Conservation (phyloP, 2,329 filamentous ascomycete species). For the Helotiales sp. region DNA sequence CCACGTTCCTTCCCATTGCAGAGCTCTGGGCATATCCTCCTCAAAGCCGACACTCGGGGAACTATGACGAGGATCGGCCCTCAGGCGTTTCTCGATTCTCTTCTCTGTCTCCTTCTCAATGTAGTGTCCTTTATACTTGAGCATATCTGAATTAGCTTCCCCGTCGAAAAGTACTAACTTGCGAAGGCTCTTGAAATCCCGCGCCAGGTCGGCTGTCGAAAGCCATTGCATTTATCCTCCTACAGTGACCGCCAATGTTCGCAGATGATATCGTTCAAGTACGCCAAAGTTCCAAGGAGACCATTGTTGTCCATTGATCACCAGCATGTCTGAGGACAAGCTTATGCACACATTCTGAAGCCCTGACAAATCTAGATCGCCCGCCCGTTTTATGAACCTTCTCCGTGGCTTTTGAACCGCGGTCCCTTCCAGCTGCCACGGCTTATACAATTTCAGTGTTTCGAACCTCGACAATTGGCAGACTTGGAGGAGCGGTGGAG, state of each 20-base stretch:
- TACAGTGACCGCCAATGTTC: neutral
- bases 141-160: neutral
- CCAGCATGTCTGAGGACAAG: slow-evolving; percentile 7
- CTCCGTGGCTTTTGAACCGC: neutral
- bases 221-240: neutral
- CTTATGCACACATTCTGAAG: slow-evolving; percentile 14
- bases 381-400: neutral
- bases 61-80: too few species aligned
- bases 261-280: neutral
- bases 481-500: slow-evolving; percentile 20
- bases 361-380: neutral
- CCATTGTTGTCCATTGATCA: neutral
- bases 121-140: neutral
- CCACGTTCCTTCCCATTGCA: neutral
- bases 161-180: neutral
- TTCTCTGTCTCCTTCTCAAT: neutral
- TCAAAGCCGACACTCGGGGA: neutral
- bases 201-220: neutral
- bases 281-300: neutral
- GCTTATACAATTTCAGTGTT: slow-evolving; percentile 15
- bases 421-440: slow-evolving; percentile 14
- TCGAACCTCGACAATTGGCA: slow-evolving; percentile 16
- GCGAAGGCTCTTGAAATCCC: neutral
- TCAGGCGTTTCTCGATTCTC: neutral
- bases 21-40: neutral